Evolutionary conservation across 2,329 filamentous ascomycete genomes (phyloP), one percentile per base, ranked within the genome.

Genomic region (Albophoma yamanashiensis): DNA sequence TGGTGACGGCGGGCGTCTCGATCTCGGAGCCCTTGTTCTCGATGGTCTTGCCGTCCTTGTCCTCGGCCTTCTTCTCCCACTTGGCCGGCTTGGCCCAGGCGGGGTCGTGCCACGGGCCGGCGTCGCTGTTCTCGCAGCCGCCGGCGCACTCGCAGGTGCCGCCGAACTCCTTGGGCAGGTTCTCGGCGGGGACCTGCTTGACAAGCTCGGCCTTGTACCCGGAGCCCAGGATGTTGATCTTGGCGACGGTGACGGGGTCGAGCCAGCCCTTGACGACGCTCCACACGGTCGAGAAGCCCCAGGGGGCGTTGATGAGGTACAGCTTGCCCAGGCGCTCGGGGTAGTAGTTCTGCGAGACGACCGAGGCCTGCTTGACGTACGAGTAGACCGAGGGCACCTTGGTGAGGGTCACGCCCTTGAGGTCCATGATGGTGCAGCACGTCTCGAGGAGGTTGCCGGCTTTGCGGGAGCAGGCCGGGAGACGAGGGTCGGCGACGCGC

Each of bases 341-440:
- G 79, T 99, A 99, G 85, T 97, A 96, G 84, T 97, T 96, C 78
- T 97, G 94, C 65, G 91, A 96, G 77, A 99, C 90, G 73, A 80
- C 87, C 40, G 91, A 94, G 55, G 91, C 92, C 73, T 89, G 84
- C 69, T 85, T 85, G 67, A 99, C 84, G 79, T 97, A 97, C 59
- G 85, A 83, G 80, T 95, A 96, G 61, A 97, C 93, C 63, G 89
- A 88, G 63, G 86, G 83, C 52, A 91, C 87, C 76, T 89, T 94
- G 73, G 81, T 82, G 67, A 97, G 78, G 61, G 91, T 91, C 31
- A 99, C 92, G 63, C 92, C 92, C 81, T 96, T 96, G 74, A 97
- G 83, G 76, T 99, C 94, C 88, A 97, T 94, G 78, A 99, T 92
- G 65, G 90, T 93, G 86, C 94, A 97, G 81, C 91, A 97, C 31